These are phyloP conservation scores for Monilinia laxa DNA, from an alignment of 2,329 filamentous ascomycete species.

Conservation along the genomic window DNA sequence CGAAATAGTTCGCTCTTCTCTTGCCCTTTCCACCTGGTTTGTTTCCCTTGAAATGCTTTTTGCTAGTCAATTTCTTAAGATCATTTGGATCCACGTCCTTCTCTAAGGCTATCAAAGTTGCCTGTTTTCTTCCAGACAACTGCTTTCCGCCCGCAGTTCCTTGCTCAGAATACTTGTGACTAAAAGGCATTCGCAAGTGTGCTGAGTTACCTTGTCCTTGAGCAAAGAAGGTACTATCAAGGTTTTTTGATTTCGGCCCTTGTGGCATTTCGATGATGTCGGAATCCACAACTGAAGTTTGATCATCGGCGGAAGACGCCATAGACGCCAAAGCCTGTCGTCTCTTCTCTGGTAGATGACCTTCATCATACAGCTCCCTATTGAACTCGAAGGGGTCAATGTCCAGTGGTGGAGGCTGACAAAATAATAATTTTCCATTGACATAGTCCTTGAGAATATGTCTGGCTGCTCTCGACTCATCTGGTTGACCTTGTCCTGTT, in stretches of 20 bases:
- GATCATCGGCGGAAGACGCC: conserved; percentile 40
- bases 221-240: conserved; percentile 91
- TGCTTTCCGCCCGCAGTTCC: conserved; percentile 64
- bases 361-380: conserved; percentile 78
- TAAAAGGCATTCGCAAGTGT: conserved; percentile 78
- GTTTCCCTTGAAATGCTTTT: conserved; percentile 94
- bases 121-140: conserved; percentile 79
- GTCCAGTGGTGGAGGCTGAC: conserved; percentile 76
- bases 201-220: conserved; percentile 60
- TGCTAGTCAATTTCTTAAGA: conserved; percentile 61
- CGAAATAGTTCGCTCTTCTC: conserved; percentile 42
- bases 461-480: conserved; percentile 87
- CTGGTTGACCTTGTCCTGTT: conserved; percentile 83
- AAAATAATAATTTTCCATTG: conserved; percentile 90
- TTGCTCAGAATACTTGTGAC: conserved; percentile 83
- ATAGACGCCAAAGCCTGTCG: conserved; percentile 59
- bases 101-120: conserved; percentile 77
- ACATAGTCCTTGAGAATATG: conserved; percentile 96
- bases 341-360: conserved; percentile 79
- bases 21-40: conserved; percentile 55
- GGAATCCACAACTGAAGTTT: conserved; percentile 45
- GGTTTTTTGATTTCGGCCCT: conserved; percentile 70
- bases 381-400: conserved; percentile 80
- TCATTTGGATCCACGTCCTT: conserved; percentile 82
- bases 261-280: conserved; percentile 54